Percentiles rank a stretch among this genome's conserved stretches.
phyloP scores from a whole-genome alignment of 2,329 filamentous ascomycete species.

The Aspergillus niger region DNA sequence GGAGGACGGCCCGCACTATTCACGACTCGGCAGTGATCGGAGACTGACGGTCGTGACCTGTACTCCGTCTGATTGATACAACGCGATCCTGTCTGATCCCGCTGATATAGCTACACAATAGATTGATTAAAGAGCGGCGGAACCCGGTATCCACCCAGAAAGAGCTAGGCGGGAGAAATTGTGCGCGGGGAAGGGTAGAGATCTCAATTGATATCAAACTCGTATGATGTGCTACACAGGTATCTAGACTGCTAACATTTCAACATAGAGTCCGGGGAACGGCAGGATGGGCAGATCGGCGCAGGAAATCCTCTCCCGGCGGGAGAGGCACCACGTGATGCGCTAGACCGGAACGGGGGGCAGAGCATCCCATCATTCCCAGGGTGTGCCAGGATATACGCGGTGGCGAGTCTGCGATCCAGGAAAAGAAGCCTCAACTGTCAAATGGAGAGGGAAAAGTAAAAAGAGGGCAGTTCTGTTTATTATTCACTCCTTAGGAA shows the following conservation, averaged over 20 bases:
- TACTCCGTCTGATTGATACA: not conserved
- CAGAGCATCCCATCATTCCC: conserved; percentile 15
- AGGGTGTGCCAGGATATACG: conserved; percentile 32
- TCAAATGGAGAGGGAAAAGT: not conserved
- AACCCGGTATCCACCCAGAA: too few relatives aligned
- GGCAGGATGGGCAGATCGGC: conserved; percentile 14
- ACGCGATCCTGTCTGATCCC: not conserved
- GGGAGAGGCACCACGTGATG: conserved; percentile 28
- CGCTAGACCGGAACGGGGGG: conserved; percentile 20
- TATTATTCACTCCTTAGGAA: too few relatives aligned
- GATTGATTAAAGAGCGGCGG: not conserved
- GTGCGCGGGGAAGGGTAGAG: not conserved
- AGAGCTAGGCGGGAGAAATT: too few relatives aligned
- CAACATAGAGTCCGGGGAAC: conserved; percentile 7
- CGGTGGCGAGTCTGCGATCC: conserved; percentile 12
- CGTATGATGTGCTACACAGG: not conserved
- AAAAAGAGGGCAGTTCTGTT: too few relatives aligned
- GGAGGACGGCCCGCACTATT: not conserved
- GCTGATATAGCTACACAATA: not conserved
- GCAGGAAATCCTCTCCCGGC: conserved; percentile 11
- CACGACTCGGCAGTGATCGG: not conserved
- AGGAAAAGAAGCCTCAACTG: conserved; percentile 2
- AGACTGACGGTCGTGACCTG: not conserved
- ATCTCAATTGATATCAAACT: not conserved
- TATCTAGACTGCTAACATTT: not conserved